Conservation (phyloP, 2,329 filamentous ascomycete species). For the Neospermospora avenae region DNA sequence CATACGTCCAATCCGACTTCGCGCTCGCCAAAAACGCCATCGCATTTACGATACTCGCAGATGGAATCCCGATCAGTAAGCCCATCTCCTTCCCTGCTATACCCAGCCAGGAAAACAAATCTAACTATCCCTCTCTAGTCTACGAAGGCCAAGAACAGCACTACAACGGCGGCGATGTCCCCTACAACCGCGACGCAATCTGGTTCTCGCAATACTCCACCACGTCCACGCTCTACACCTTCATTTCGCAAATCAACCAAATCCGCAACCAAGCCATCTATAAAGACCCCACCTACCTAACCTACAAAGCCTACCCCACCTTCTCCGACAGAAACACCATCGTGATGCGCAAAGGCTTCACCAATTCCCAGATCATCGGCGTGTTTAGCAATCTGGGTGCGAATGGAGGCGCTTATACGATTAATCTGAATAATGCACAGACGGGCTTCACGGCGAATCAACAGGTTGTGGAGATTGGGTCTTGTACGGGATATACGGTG, state of each 20-base stretch:
- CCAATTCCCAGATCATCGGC: conserved; percentile 28
- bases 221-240: conserved; percentile 38
- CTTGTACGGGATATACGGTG: conserved; percentile 43
- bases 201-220: conserved; percentile 43
- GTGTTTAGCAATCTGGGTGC: conserved; percentile 42
- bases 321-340: conserved; percentile 30
- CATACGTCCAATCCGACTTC: conserved; percentile 25
- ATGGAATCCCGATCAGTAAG: conserved; percentile 48
- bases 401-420: conserved; percentile 32
- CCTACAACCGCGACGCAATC: conserved; percentile 43
- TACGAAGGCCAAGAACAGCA: conserved; percentile 55
- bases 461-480: conserved; percentile 41
- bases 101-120: neutral
- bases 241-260: conserved; percentile 34
- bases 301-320: conserved; percentile 29
- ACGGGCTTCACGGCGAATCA: conserved; percentile 39
- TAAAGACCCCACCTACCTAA: conserved; percentile 23
- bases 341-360: conserved; percentile 30
- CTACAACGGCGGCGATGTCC: conserved; percentile 39
- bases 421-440: conserved; percentile 36
- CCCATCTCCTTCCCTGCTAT: neutral
- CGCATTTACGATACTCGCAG: conserved; percentile 46
- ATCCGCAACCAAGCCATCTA: conserved; percentile 30
- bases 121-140: conserved; percentile 26
- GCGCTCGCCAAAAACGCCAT: conserved; percentile 45